Conservation (phyloP, 1,284 basidiomycete species). For the Coniferiporia weirii region DNA sequence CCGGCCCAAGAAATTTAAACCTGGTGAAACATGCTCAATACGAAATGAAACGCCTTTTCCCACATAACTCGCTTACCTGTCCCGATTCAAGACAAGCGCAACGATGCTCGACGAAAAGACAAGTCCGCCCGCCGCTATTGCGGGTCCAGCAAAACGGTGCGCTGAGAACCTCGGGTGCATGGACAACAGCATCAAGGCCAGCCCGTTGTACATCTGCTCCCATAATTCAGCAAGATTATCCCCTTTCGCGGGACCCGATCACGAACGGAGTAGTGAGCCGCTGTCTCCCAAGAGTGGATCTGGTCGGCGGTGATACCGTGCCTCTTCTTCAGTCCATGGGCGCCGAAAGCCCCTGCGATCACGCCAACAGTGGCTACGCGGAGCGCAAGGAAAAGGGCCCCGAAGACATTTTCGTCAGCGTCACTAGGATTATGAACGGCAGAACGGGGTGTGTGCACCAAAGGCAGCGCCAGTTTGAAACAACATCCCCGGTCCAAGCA, state of each 20-base stretch:
- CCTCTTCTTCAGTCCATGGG: slow-evolving; percentile 53
- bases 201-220: slow-evolving; percentile 70
- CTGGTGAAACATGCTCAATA: slow-evolving; percentile 30
- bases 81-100: slow-evolving; percentile 52
- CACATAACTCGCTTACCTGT: slow-evolving; percentile 36
- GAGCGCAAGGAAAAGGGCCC: too few species aligned
- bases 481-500: neutral
- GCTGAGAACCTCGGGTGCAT: slow-evolving; percentile 62
- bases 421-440: neutral
- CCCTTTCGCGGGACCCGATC: too few species aligned
- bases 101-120: slow-evolving; percentile 75
- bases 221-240: neutral
- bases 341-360: slow-evolving; percentile 62
- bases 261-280: slow-evolving; percentile 59
- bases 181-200: slow-evolving; percentile 67
- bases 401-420: neutral
- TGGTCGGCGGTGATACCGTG: slow-evolving; percentile 46
- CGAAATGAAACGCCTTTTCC: neutral
- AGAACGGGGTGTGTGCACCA: slow-evolving; percentile 9
- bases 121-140: slow-evolving; percentile 56
- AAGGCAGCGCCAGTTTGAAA: slow-evolving; percentile 14
- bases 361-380: slow-evolving; percentile 52
- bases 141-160: slow-evolving; percentile 66
- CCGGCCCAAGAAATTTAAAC: slow-evolving; percentile 59
- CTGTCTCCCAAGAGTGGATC: slow-evolving; percentile 58